Percentiles rank a stretch among this genome's conserved stretches.
Evolutionary conservation across 495 filamentous ascomycete genomes (phyloP).

Genomic region (Trichoderma parareesei): DNA sequence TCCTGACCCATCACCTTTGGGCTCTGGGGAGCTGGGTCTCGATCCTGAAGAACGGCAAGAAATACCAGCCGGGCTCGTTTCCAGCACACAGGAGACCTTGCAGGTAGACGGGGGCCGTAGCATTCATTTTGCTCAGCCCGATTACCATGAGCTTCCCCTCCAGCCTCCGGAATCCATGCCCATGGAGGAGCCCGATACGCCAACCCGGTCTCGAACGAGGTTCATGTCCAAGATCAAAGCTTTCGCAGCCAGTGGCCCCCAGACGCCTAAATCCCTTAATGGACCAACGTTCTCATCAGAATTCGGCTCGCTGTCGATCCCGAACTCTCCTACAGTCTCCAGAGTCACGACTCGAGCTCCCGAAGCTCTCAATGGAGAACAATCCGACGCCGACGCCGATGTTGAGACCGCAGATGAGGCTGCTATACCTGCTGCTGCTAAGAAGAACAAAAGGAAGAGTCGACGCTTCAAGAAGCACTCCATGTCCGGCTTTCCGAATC

Average conservation of each 20-base stretch:
- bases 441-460: constrained; percentile 48
- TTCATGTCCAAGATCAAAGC: constrained; percentile 60
- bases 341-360: constrained; percentile 32
- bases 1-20: constrained; percentile 20
- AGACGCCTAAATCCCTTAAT: constrained; percentile 40
- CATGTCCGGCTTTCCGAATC: constrained; percentile 24
- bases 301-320: constrained; percentile 25
- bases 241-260: constrained; percentile 37
- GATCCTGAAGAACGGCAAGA: background rate
- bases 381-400: constrained; percentile 60
- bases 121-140: constrained; percentile 50
- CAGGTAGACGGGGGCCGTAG: constrained; percentile 32
- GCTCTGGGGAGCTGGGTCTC: background rate
- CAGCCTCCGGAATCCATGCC: constrained; percentile 48
- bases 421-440: constrained; percentile 32
- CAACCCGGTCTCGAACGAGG: constrained; percentile 46
- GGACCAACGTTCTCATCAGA: constrained; percentile 23
- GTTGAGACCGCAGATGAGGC: constrained; percentile 58
- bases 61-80: constrained; percentile 12
- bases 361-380: constrained; percentile 50
- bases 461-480: constrained; percentile 39
- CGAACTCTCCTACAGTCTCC: constrained; percentile 39
- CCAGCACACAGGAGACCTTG: constrained; percentile 21
- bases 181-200: constrained; percentile 48
- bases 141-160: constrained; percentile 31